These are phyloP conservation scores for Mycotypha africana DNA, from an alignment of 371 early-diverging fungal genomes.

Conservation along the genomic window DNA sequence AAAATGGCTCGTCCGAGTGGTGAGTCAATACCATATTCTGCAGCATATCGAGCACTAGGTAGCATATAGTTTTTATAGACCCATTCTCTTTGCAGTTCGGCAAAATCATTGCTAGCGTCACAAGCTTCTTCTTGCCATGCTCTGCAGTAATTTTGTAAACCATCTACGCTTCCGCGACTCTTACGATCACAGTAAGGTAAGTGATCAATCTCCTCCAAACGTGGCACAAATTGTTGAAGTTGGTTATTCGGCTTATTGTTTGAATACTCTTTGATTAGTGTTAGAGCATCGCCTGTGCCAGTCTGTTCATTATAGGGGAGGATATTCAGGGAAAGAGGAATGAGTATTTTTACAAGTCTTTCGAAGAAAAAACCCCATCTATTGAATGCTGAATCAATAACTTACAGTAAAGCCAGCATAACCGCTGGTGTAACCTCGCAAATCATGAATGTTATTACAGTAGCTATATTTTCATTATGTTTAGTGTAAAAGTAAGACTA, in stretches of 20 bases:
- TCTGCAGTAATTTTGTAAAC: conserved; percentile 17
- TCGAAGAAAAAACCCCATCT: too few species aligned
- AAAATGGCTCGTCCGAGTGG: conserved; percentile 36
- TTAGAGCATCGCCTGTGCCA: conserved; percentile 47
- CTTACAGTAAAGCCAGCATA: conserved; percentile 49
- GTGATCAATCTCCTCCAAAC: conserved; percentile 19
- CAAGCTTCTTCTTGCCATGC: conserved; percentile 32
- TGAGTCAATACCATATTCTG: conserved; percentile 17
- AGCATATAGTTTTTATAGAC: conserved; percentile 24
- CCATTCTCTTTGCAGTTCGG: conserved; percentile 23
- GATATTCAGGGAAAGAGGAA: too few species aligned
- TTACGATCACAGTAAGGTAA: conserved; percentile 23
- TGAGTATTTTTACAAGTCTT: too few species aligned
- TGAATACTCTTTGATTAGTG: conserved; percentile 30
- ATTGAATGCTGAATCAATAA: too few species aligned
- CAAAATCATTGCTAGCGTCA: conserved; percentile 13
- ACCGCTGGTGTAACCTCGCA: conserved; percentile 39
- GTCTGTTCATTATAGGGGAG: conserved; percentile 33
- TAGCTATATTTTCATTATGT: conserved; percentile 12
- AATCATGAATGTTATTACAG: conserved; percentile 30
- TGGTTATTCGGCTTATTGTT: conserved; percentile 18
- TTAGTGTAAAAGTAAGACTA: too few species aligned
- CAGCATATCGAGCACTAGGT: conserved; percentile 34
- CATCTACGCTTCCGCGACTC: conserved; percentile 12
- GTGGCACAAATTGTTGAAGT: conserved; percentile 15